Evolutionary conservation across 139 green algal species (phyloP), one percentile per base, ranked within the genome.

Genomic region (Gonium pectorale): DNA sequence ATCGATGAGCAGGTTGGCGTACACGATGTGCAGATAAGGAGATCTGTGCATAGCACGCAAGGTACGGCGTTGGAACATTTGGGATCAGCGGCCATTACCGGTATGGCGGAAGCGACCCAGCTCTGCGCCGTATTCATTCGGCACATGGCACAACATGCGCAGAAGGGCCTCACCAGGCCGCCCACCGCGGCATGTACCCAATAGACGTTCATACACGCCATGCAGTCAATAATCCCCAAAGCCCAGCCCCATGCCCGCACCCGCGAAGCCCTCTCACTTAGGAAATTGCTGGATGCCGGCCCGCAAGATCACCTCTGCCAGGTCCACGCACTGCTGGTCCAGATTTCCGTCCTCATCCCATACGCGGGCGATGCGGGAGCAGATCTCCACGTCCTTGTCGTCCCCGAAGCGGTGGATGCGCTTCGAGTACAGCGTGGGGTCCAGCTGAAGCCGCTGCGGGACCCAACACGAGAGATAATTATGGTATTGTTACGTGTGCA

Each of bases 1-100:
- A 21, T 92, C 80, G 46, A 90, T 89, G 7, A 93, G 77, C 49
- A 89, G 88, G 72, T 90, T 89, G 77, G 80, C 77, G 77, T 91
- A 90, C 49, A 85, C 71, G 35, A 91, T 88, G 69, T 83, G 87
- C 44, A 93, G 54, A 72, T 80, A 90, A 2, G 85, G 66, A 17
- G 66, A 87, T 43, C 77, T 83, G 41, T 31, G 44, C 13, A 54
- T n/a, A n/a, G n/a, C n/a, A n/a, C n/a, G n/a, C n/a, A n/a, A n/a
- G n/a, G n/a, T n/a, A n/a, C n/a, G n/a, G n/a, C n/a, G n/a, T n/a
- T n/a, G n/a, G n/a, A n/a, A n/a, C n/a, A n/a, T n/a, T n/a, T n/a
- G n/a, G n/a, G n/a, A n/a, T n/a, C n/a, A n/a, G n/a, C n/a, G n/a
- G n/a, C n/a, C n/a, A n/a, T n/a, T n/a, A n/a, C n/a, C n/a, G n/a